Evolutionary conservation across 2,329 filamentous ascomycete genomes (phyloP).

Genomic region (Elsinoe ampelina): DNA sequence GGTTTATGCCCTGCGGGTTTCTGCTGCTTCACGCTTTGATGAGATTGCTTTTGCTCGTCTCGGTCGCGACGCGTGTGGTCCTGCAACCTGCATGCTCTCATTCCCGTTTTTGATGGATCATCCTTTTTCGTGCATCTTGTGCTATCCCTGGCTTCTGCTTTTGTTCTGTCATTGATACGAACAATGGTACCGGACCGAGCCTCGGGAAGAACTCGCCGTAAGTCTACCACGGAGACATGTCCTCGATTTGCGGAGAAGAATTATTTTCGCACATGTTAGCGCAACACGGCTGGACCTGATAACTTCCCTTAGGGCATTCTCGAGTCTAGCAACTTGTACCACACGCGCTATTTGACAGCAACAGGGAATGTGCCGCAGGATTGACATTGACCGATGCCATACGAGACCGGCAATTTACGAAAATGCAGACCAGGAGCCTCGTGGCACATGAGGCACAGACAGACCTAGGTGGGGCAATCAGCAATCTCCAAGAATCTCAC

Average conservation of each 20-base stretch:
- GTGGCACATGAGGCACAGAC: not conserved
- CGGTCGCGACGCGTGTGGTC: slow-evolving; percentile 5
- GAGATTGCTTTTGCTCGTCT: not conserved
- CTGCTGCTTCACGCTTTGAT: not conserved
- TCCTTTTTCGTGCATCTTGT: slow-evolving; percentile 4
- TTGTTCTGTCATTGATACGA: not conserved
- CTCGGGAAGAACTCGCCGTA: not conserved
- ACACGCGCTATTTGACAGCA: not conserved
- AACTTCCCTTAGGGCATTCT: not conserved
- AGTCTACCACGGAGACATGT: slow-evolving; percentile 1
- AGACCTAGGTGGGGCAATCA: not conserved
- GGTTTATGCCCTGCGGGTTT: not conserved
- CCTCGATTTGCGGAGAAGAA: slow-evolving; percentile 6
- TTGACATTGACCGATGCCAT: not conserved
- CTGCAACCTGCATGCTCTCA: not conserved
- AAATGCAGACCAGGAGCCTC: not conserved
- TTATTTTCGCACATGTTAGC: not conserved
- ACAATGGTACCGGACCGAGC: not conserved
- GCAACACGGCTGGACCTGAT: not conserved
- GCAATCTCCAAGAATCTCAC: not conserved
- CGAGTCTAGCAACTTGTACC: not conserved
- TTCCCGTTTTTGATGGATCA: not conserved
- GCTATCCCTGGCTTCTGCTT: slow-evolving; percentile 2
- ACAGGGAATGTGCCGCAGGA: not conserved
- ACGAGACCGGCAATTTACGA: slow-evolving; percentile 1